These are phyloP conservation scores for Ascoidea tarda DNA, from an alignment of 805 yeast species.

Conservation along the genomic window DNA sequence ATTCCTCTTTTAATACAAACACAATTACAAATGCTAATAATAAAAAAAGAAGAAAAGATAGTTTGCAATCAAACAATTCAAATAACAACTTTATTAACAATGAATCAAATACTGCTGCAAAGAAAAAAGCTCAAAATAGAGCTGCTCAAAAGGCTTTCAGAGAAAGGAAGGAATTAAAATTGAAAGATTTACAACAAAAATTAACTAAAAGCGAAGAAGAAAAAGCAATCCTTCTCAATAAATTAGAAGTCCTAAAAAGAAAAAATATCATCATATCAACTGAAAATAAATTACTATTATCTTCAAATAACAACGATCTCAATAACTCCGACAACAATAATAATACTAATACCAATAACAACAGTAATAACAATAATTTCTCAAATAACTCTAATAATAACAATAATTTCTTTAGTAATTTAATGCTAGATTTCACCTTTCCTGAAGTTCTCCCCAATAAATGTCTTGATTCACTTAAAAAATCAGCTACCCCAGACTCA, in stretches of 20 bases:
- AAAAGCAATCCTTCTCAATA: slow-evolving; percentile 28
- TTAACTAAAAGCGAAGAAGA: slow-evolving; percentile 43
- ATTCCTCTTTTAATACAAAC: not conserved
- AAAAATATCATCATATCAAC: slow-evolving; percentile 42
- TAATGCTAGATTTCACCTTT: slow-evolving; percentile 2
- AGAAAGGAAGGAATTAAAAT: slow-evolving; percentile 61
- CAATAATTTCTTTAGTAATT: not conserved
- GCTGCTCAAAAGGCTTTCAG: slow-evolving; percentile 84
- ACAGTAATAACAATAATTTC: not conserved
- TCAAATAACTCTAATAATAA: not conserved
- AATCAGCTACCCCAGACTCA: slow-evolving; percentile 1
- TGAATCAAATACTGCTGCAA: slow-evolving; percentile 22
- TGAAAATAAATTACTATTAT: slow-evolving; percentile 43
- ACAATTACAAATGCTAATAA: not conserved
- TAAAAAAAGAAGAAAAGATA: not conserved
- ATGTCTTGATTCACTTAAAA: slow-evolving; percentile 13
- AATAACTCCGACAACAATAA: not conserved
- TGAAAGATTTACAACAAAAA: slow-evolving; percentile 52
- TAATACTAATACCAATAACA: slow-evolving; percentile 3
- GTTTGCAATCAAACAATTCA: not conserved
- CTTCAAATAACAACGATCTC: slow-evolving; percentile 14
- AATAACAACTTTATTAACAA: not conserved
- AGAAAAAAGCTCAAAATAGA: slow-evolving; percentile 66
- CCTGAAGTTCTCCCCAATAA: slow-evolving; percentile 14
- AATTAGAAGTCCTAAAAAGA: slow-evolving; percentile 35